These are phyloP conservation scores for Tulasnella sp. DNA, from an alignment of 768 basidiomycete species.

Conservation along the genomic window DNA sequence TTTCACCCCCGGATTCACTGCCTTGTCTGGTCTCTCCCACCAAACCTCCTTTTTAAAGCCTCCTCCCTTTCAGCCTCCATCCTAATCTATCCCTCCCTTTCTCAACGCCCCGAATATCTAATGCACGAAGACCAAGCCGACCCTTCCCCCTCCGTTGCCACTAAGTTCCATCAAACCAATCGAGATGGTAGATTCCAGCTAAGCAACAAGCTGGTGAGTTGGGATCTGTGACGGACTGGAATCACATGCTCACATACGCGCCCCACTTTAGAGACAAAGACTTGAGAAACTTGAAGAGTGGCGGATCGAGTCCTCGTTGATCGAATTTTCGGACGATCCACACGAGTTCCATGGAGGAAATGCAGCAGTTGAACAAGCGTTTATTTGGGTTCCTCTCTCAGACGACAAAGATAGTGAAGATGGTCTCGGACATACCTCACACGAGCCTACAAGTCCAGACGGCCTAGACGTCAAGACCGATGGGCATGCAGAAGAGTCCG, in stretches of 20 bases:
- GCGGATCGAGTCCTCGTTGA: neutral
- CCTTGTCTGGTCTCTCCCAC: neutral
- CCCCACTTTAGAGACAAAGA: neutral
- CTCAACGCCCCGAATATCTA: neutral
- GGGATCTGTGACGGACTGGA: neutral
- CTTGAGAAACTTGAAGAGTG: neutral
- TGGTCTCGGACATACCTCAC: neutral
- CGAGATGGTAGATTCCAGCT: neutral
- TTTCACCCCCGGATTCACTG: neutral
- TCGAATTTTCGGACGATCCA: neutral
- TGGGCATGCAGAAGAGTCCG: neutral
- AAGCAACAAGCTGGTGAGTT: neutral
- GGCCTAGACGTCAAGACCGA: neutral
- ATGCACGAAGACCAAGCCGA: neutral
- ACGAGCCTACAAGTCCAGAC: neutral
- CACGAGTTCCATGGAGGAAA: neutral
- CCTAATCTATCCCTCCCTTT: neutral
- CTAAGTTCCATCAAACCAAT: neutral
- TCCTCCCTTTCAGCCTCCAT: neutral
- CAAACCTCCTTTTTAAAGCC: neutral
- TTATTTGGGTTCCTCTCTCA: neutral
- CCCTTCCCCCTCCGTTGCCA: neutral
- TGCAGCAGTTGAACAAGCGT: neutral
- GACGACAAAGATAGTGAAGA: neutral
- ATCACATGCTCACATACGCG: neutral